These are phyloP conservation scores for Pontederia crassipes DNA, from an alignment of 176 grass and related monocot species.

Conservation along the genomic window DNA sequence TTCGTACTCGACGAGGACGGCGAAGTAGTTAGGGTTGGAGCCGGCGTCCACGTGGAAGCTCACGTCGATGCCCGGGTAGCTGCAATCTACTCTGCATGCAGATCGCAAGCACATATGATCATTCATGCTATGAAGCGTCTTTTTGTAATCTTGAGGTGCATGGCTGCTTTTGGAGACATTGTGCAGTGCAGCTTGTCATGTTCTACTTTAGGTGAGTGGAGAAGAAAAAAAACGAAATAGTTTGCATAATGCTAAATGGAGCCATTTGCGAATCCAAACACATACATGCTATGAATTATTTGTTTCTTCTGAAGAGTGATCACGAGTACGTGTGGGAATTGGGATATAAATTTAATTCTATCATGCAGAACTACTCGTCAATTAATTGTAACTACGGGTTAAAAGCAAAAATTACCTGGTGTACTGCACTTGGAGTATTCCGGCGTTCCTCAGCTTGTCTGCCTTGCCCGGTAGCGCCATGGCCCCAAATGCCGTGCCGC, in stretches of 20 bases:
- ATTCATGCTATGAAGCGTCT: no score
- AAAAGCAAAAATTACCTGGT: constrained; percentile 33
- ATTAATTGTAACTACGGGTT: constrained; percentile 10
- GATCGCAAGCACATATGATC: no score
- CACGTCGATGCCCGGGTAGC: constrained; percentile 72
- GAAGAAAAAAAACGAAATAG: not conserved
- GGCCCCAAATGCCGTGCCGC: constrained; percentile 63
- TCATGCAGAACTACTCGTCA: not conserved
- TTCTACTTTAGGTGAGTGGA: not conserved
- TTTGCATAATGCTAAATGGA: no score
- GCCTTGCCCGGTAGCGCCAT: constrained; percentile 55
- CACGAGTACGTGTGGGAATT: not conserved
- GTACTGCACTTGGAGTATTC: constrained; percentile 77
- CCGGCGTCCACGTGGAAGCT: constrained; percentile 70
- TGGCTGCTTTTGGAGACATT: not conserved
- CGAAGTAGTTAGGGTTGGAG: constrained; percentile 67
- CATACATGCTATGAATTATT: not conserved
- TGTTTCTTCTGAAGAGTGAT: not conserved
- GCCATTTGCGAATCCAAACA: no score
- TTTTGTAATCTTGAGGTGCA: no score
- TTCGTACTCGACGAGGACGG: constrained; percentile 79
- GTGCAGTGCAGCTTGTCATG: constrained; percentile 1
- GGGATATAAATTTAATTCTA: no score
- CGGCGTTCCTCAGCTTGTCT: constrained; percentile 69
- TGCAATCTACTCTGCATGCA: constrained; percentile 53